Evolutionary conservation across 2,329 filamentous ascomycete genomes (phyloP), one percentile per base, ranked within the genome.

Genomic region (Epichloe brachyelytri): DNA sequence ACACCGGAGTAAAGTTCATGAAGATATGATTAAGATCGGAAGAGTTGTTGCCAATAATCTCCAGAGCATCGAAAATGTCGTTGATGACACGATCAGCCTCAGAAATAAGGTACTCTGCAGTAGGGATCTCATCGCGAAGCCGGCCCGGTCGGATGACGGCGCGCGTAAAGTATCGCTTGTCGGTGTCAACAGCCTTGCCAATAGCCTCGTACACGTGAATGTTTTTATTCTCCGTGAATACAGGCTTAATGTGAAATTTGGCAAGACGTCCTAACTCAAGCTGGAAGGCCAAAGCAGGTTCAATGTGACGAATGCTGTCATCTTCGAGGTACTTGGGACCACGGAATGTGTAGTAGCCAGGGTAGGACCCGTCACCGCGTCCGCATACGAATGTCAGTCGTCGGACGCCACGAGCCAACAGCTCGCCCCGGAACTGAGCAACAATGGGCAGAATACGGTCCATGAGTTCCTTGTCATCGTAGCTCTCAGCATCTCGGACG

Each of bases 21-120:
- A 98, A 98, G 78, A 98, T 93, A 74, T 98, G 93, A 77, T 98
- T 98, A 65, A 98, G 79, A 76, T 98, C 93, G 48, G 93, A 95
- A 74, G 95, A 94, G 75, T 96, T 97, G 78, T 95, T 96, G 65
- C 93, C 93, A 64, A 96, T 94, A 61, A 98, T 96, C 77, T 98
- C 93, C 53, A 98, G 77, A 43, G 93, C 93, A 65, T 98, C 93
- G 49, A 97, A 82, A 63, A 98, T 97, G 65, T 98, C 93, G 66
- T 88, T 97, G 79, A 98, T 90, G 60, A 97, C 78, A 56, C 93
- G 85, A 64, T 98, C 91, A 39, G 91, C 90, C 74, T 98, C 93
- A 0, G 90, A 96, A 60, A 95, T 94, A 66, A 98, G 80, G 71
- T 98, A 98, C 71, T 98, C 93, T 1, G 88, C 88, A n/a, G 91